phyloP scores from a whole-genome alignment of 2,329 filamentous ascomycete genomes.

The Penicillium sclerotiorum region DNA sequence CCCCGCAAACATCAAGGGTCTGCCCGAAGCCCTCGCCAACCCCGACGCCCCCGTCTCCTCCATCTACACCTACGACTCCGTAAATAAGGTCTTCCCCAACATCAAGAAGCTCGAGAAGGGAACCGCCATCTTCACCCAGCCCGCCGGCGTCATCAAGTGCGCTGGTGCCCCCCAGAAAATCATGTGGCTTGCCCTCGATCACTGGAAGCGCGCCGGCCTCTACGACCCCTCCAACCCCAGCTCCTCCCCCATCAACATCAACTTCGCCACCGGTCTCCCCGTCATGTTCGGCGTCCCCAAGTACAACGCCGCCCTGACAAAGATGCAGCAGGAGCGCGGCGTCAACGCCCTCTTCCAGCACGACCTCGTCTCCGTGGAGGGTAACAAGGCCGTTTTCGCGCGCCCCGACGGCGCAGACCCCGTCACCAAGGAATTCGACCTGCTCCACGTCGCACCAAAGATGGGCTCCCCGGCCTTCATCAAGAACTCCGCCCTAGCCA shows the following conservation, averaged over 20 bases:
- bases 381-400: constrained; percentile 57
- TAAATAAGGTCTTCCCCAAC: constrained; percentile 56
- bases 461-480: constrained; percentile 61
- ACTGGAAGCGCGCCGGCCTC: constrained; percentile 59
- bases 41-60: constrained; percentile 55
- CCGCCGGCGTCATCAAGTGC: constrained; percentile 61
- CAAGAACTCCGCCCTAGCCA: constrained; percentile 57
- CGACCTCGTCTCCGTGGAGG: constrained; percentile 57
- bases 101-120: constrained; percentile 55
- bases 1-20: constrained; percentile 55
- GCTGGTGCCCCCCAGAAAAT: constrained; percentile 64
- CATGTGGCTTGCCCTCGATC: constrained; percentile 64
- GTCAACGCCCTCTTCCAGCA: constrained; percentile 64
- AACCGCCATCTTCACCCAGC: constrained; percentile 62
- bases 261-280: constrained; percentile 59
- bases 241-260: constrained; percentile 53
- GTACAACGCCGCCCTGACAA: constrained; percentile 58
- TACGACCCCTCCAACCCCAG: constrained; percentile 49
- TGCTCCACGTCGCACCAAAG: constrained; percentile 62
- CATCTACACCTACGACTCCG: constrained; percentile 61
- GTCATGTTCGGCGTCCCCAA: constrained; percentile 65
- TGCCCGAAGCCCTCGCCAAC: constrained; percentile 59
- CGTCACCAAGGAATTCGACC: constrained; percentile 55
- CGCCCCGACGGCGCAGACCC: constrained; percentile 46
- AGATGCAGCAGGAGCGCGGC: constrained; percentile 56